A percentile compares a stretch with the other conserved stretches of the same genome.
Conservation (phyloP, 345 rosid genomes). For the Pseudoturritis turrita region DNA sequence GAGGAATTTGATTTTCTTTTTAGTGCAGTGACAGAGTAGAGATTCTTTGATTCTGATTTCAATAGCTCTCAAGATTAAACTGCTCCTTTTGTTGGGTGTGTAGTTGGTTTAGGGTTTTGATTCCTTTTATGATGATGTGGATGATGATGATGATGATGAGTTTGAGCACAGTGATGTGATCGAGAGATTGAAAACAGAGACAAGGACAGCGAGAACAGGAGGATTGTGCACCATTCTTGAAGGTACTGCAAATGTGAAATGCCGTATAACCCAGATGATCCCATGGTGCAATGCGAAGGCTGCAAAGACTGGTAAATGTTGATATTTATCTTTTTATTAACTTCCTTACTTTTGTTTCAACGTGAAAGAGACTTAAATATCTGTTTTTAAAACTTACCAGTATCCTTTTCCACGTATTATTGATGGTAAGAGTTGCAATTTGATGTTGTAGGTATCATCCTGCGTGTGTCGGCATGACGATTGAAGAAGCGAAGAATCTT, state of each 20-base stretch:
- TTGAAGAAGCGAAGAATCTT: constrained; percentile 75
- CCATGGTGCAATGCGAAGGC: constrained; percentile 85
- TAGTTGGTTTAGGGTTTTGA: too few species aligned
- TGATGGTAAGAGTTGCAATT: constrained; percentile 18
- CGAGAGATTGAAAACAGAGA: constrained; percentile 59
- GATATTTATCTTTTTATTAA: too few species aligned
- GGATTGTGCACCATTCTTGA: constrained; percentile 72
- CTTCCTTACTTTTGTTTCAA: not conserved
- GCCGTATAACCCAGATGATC: constrained; percentile 87
- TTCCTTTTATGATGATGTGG: constrained; percentile 3
- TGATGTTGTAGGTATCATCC: constrained; percentile 73
- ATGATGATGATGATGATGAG: constrained; percentile 31
- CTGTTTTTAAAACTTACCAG: not conserved
- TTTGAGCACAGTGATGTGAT: constrained; percentile 51
- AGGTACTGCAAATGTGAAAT: constrained; percentile 91
- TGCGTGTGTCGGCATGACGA: constrained; percentile 75
- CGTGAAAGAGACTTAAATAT: not conserved
- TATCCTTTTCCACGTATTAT: not conserved
- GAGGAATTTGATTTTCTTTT: too few species aligned
- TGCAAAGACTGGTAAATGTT: constrained; percentile 77
- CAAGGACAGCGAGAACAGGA: constrained; percentile 54
- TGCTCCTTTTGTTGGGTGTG: too few species aligned
- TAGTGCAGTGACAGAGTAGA: too few species aligned
- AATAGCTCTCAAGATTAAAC: too few species aligned
- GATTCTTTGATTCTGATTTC: too few species aligned